A percentile compares a stretch with the other conserved stretches of the same genome.
These are phyloP conservation scores for Penicillium coffeae DNA, from an alignment of 495 filamentous ascomycete genomes.

Conservation along the genomic window DNA sequence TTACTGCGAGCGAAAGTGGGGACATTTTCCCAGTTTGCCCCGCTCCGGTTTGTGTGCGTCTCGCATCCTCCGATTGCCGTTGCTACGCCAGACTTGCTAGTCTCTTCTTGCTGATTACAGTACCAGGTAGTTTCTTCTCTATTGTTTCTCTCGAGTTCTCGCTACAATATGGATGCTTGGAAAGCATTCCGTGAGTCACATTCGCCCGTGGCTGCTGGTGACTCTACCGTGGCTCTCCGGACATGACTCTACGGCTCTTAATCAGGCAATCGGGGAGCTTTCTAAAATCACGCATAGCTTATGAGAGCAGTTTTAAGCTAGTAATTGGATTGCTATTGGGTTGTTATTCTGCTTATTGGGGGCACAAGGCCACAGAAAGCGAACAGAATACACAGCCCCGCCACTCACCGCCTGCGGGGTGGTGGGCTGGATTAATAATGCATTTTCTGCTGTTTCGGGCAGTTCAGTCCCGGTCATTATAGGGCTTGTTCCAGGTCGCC, in stretches of 20 bases:
- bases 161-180: too few relatives aligned
- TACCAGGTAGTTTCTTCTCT: too few relatives aligned
- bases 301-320: neutral
- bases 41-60: slow-evolving; percentile 27
- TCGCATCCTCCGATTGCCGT: neutral
- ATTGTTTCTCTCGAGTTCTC: too few relatives aligned
- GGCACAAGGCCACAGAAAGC: too few relatives aligned
- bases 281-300: neutral
- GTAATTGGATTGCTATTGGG: neutral
- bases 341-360: too few relatives aligned
- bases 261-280: neutral
- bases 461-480: too few relatives aligned
- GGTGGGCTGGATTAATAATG: slow-evolving; percentile 10
- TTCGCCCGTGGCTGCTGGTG: too few relatives aligned
- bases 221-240: slow-evolving; percentile 7
- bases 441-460: neutral
- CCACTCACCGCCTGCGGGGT: slow-evolving; percentile 10
- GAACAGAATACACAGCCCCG: slow-evolving; percentile 5
- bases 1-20: slow-evolving; percentile 35
- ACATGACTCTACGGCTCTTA: neutral
- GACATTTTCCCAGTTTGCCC: slow-evolving; percentile 27
- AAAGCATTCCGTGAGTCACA: too few relatives aligned
- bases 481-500: too few relatives aligned
- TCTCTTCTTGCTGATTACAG: too few relatives aligned
- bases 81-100: neutral